Conservation (phyloP, 768 basidiomycete genomes). For the Lyophyllum atratum region DNA sequence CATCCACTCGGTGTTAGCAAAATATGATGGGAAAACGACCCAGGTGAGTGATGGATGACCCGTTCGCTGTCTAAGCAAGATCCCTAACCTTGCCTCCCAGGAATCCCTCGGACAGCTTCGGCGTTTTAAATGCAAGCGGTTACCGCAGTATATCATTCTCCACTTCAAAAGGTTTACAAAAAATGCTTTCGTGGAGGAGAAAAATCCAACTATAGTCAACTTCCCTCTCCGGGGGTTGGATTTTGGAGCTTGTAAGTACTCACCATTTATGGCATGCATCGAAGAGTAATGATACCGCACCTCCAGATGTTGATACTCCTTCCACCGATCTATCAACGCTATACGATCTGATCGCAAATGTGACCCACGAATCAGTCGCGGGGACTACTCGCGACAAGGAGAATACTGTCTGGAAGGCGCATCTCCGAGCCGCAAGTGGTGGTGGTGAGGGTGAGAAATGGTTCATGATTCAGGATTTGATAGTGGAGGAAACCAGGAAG, state of each 20-base stretch:
- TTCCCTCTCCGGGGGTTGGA: constrained; percentile 94
- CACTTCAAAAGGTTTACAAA: constrained; percentile 97
- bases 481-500: constrained; percentile 93
- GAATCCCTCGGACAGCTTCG: constrained; percentile 85
- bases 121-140: constrained; percentile 84
- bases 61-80: not conserved
- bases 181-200: constrained; percentile 96
- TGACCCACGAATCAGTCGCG: constrained; percentile 92
- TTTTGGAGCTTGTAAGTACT: constrained; percentile 81
- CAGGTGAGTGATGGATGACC: constrained; percentile 54
- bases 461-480: constrained; percentile 95
- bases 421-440: constrained; percentile 74
- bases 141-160: constrained; percentile 92
- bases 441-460: constrained; percentile 88
- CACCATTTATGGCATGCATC: constrained; percentile 19
- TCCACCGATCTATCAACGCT: constrained; percentile 59
- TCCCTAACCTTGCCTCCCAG: constrained; percentile 36
- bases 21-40: constrained; percentile 91
- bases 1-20: constrained; percentile 84
- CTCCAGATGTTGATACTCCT: constrained; percentile 76
- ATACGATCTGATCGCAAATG: constrained; percentile 95
- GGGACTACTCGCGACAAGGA: constrained; percentile 95
- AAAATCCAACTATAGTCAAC: constrained; percentile 98
- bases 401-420: constrained; percentile 91
- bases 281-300: constrained; percentile 22